These are phyloP conservation scores for Sporothrix brasiliensis DNA, from an alignment of 2,329 filamentous ascomycete species.

Conservation along the genomic window DNA sequence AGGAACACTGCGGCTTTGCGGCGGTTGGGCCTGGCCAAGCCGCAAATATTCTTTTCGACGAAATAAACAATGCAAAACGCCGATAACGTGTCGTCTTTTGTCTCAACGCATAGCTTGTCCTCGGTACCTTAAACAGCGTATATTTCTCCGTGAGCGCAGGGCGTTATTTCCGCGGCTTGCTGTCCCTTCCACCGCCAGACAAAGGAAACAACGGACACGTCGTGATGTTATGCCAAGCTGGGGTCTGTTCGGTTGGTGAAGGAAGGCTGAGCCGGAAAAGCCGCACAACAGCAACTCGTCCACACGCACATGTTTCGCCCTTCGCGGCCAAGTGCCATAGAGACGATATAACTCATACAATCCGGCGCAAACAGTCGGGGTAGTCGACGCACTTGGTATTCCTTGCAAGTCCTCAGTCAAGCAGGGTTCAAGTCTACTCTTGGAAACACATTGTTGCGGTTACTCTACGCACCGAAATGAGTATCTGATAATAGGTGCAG, in stretches of 20 bases:
- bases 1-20: not conserved
- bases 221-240: not conserved
- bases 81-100: not conserved
- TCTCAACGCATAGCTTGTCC: no score
- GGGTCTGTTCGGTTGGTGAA: not conserved
- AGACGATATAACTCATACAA: no score
- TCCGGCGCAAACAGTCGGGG: no score
- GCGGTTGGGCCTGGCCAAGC: constrained; percentile 5
- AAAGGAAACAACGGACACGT: not conserved
- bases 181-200: not conserved
- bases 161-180: not conserved
- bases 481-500: constrained; percentile 18
- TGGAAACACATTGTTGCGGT: not conserved
- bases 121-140: not conserved
- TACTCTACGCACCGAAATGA: not conserved
- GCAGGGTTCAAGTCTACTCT: not conserved
- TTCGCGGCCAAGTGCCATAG: no score
- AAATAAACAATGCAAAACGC: not conserved
- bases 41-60: not conserved
- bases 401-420: not conserved
- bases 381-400: no score
- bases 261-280: constrained; percentile 12
- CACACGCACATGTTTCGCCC: not conserved
- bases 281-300: not conserved
- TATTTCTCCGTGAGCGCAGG: not conserved